A percentile compares a stretch with the other conserved stretches of the same genome.
phyloP scores from a whole-genome alignment of 257 asterid genomes.

The Osmanthus fragrans region DNA sequence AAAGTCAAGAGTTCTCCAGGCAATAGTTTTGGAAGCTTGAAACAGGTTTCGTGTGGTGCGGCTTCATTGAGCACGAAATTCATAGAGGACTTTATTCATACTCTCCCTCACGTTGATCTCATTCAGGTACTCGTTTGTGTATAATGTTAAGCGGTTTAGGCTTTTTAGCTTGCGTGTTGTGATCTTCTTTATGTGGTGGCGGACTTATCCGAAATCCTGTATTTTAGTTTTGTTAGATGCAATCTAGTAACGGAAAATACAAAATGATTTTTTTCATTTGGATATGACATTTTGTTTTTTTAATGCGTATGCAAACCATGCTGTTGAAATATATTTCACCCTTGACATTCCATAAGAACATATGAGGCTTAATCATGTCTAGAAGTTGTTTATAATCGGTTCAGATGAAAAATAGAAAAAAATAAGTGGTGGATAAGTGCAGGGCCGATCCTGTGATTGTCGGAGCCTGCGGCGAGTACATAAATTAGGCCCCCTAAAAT shows the following conservation, averaged over 20 bases:
- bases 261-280: neutral
- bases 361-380: too few relatives aligned
- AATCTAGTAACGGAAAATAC: neutral
- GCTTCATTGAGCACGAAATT: constrained; percentile 52
- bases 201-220: neutral
- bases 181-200: neutral
- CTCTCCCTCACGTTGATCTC: constrained; percentile 72
- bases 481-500: too few relatives aligned
- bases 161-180: neutral
- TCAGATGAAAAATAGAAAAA: too few relatives aligned
- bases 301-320: neutral
- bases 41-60: constrained; percentile 81
- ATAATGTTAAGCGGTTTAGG: neutral
- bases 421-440: too few relatives aligned
- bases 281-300: too few relatives aligned
- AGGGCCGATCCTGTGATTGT: too few relatives aligned
- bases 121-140: constrained; percentile 55
- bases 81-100: constrained; percentile 51
- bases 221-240: constrained; percentile 1
- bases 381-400: too few relatives aligned
- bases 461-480: too few relatives aligned
- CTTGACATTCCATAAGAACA: too few relatives aligned
- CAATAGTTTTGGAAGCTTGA: constrained; percentile 51
- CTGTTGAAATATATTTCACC: too few relatives aligned
- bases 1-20: constrained; percentile 41